Evolutionary conservation across 345 rosid genomes (phyloP).

Genomic region (thale cress (Arabidopsis thaliana)): TAIR10.1 NC_003076.8:25508001-25508500

Average conservation of each 20-base stretch:
- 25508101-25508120: slow-evolving; percentile 22
- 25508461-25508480: slow-evolving; percentile 22
- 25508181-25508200: slow-evolving; percentile 14
- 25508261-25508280: slow-evolving; percentile 27
- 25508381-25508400: background rate
- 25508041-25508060: background rate
- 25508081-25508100: background rate
- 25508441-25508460: slow-evolving; percentile 1
- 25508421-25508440: background rate
- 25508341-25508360: background rate
- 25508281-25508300: slow-evolving; percentile 20
- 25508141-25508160: background rate
- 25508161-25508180: slow-evolving; percentile 34
- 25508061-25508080: slow-evolving; percentile 2
- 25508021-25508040: background rate
- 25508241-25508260: slow-evolving; percentile 36
- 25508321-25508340: background rate
- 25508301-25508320: slow-evolving; percentile 34
- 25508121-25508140: slow-evolving; percentile 11
- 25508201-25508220: slow-evolving; percentile 38
- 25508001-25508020: slow-evolving; percentile 5
- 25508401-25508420: background rate
- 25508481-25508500: slow-evolving; percentile 21
- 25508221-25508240: slow-evolving; percentile 5
- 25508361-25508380: background rate